phyloP scores from a whole-genome alignment of 345 rosid genomes.

The Eucalyptus erythrocorys region DNA sequence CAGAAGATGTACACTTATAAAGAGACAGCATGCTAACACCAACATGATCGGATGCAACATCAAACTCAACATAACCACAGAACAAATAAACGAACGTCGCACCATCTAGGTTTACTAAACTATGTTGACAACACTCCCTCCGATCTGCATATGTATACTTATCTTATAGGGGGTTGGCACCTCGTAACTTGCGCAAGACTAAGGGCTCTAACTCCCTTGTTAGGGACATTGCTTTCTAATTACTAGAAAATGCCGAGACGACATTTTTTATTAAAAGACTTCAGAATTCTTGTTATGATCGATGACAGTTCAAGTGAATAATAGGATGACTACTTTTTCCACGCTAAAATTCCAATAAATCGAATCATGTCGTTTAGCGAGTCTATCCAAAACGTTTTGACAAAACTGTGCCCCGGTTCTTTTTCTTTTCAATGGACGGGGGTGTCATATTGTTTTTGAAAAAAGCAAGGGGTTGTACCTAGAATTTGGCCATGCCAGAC shows the following conservation, averaged over 20 bases:
- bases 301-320: background rate
- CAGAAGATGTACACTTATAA: background rate
- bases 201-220: background rate
- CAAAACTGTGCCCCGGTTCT: background rate
- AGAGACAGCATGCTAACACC: background rate
- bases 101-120: background rate
- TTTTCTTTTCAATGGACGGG: background rate
- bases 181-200: background rate
- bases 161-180: background rate
- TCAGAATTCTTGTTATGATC: background rate
- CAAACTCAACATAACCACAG: background rate
- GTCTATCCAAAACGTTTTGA: background rate
- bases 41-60: background rate
- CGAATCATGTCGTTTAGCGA: background rate
- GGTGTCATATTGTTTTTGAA: background rate
- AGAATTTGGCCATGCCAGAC: background rate
- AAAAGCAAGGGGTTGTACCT: background rate
- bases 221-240: background rate
- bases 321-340: background rate
- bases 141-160: background rate
- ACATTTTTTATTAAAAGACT: background rate
- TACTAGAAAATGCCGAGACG: background rate
- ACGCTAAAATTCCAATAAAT: background rate
- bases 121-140: background rate
- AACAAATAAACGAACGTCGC: background rate